Evolutionary conservation across 1,139 yeast species (phyloP), one percentile per base, ranked within the genome.

Genomic region (Hyphopichia buzzinii): DNA sequence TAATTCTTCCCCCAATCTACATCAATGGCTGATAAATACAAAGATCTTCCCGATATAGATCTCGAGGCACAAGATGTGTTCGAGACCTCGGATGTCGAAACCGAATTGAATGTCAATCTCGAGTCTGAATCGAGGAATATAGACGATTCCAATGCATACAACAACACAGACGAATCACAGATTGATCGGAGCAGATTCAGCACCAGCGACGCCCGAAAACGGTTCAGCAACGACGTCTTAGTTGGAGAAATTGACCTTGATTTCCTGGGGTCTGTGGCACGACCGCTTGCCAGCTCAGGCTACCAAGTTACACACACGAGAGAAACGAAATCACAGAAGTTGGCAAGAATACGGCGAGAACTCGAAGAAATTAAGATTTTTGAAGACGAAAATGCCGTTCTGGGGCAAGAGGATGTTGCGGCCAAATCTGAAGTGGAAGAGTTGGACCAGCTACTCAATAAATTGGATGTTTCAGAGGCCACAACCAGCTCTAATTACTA

Each of bases 11-110:
- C n/a, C n/a, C n/a, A n/a, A n/a, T n/a, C n/a, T n/a, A n/a, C n/a
- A n/a, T n/a, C 33, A 23, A 27, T 29, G 31, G 21, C 29, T 3
- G 31, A 28, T 12, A 57, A 56, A 37, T 56, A 52, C 43, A 37
- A 40, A 8, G 62, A 48, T 7, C 46, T 60, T 17, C 63, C 66
- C 1, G 65, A 49, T 26, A 57, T 60, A 15, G 66, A 68, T 29
- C 36, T 37, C 11, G 55, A 47, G 2, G 47, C 62, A 1, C 59
- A 49, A 31, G 76, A 69, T 37, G 62, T 75, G 2, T 75, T 64
- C 46, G 81, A 76, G 48, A 71, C 79, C 0, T 72, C 79, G 0
- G 80, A 74, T 43, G 52, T 64, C 1, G 79, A 74, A 31, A 31
- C 42, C 1, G 40, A 37, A 29, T 26, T 34, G 7, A 29, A 41